Evolutionary conservation across 441 rosid species (phyloP), one percentile per base, ranked within the genome.

Genomic region (Euphorbia celastroides): DNA sequence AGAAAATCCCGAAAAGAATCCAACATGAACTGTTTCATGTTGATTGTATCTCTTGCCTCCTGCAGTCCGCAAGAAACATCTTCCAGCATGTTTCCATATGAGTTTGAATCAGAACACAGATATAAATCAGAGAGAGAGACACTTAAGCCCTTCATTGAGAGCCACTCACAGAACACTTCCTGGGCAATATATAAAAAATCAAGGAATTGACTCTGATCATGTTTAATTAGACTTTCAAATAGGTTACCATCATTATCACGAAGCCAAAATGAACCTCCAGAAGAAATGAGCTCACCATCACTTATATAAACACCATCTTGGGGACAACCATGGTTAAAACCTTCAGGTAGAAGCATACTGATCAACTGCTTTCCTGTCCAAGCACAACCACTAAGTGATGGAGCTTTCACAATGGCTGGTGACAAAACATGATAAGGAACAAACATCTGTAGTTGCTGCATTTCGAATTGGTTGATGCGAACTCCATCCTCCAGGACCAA

Each of bases 311-410:
- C 89, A 69, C 72, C 66, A 67, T 76, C 73, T 12, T 79, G 66
- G 41, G 86, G 85, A 59, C 75, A 85, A 31, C 56, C 66, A 77
- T 82, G 90, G 52, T 90, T 76, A 68, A 92, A 85, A 38, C 75
- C 87, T 11, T 74, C 71, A 65, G 98, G 99, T 46, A 90, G 79
- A 32, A 95, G 88, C 90, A 84, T 83, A 81, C 90, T 84, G 56
- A 95, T 81, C 48, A 95, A 61, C 72, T 95, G 98, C 79, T 85
- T 83, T 67, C 99, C 98, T 2, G 96, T 90, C 98, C 99, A 95
- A 41, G 73, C 74, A 54, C 85, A 71, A 36, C 61, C 72, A 59
- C 71, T 68, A 4, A 67, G 44, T 34, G 79, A 79, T 68, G 93
- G 79, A 67, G 78, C 74, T 85, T 75, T 73, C 69, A 82, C 57